Evolutionary conservation across 345 rosid species (phyloP), one percentile per base, ranked within the genome.

Genomic region (Citropsis articulata): DNA sequence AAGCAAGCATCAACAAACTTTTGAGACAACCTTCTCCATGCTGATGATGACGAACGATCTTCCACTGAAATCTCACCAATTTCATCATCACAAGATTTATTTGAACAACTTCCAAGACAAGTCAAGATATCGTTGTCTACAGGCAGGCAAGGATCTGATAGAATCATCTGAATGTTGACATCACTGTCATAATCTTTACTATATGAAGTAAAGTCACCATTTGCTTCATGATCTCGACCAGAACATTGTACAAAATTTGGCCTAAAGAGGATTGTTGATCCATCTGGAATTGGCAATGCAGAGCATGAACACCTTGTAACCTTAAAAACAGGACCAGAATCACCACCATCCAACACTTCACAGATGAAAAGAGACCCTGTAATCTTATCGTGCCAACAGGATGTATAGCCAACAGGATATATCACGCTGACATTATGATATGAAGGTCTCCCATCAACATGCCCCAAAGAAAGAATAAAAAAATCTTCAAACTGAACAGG

Each of bases 381-480:
- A 83, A 91, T 83, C 81, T 89, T 94, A 83, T 96, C 99, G 84
- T 96, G 99, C 99, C 99, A 96, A 86, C 95, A 96, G 62, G 97
- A 92, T 79, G 88, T 90, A 82, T 87, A 96, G 38, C 99, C 97
- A 83, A 94, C 77, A 53, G 99, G 99, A 84, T 85, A 92, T 74
- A 92, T 90, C 82, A 80, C 65, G 79, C 82, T 82, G 67, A 62
- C 85, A 81, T 84, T 84, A 83, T 96, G 99, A 87, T 94, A 96
- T 48, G 91, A 79, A 82, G 94, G 93, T 78, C 97, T 96, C 78
- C 21, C 70, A 80, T 96, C 97, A 76, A 94, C 83, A 80, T 75
- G 79, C 73, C 99, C 99, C 87, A 89, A 89, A 66, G 97, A 90
- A 48, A 96, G 87, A 89, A 94, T 84, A 84, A 88, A 92, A 78